Conservation (phyloP, 441 rosid species). For the Cnidoscolus chayamansa region DNA sequence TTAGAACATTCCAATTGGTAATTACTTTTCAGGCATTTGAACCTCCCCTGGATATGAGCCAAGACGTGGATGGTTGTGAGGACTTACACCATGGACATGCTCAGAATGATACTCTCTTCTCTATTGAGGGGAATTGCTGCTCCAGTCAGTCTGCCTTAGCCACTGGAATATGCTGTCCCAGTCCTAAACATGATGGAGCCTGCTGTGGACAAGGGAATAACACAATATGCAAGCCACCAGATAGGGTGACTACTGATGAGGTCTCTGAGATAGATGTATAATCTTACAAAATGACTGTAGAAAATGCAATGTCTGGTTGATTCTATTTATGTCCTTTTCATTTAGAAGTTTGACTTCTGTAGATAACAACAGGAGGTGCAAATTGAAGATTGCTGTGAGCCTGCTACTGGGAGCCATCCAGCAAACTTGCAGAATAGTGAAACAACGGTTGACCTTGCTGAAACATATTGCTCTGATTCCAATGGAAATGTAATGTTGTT, state of each 20-base stretch:
- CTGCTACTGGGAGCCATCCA: slow-evolving; percentile 29
- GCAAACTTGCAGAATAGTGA: slow-evolving; percentile 29
- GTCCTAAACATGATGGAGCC: slow-evolving; percentile 30
- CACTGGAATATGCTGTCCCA: slow-evolving; percentile 35
- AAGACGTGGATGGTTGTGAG: slow-evolving; percentile 51
- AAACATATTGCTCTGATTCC: slow-evolving; percentile 35
- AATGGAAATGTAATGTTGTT: slow-evolving; percentile 57
- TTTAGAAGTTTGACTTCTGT: slow-evolving; percentile 48
- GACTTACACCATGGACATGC: slow-evolving; percentile 40
- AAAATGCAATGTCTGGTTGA: slow-evolving; percentile 16
- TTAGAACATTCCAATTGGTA: slow-evolving; percentile 20
- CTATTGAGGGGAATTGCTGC: slow-evolving; percentile 43
- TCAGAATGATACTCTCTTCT: slow-evolving; percentile 41
- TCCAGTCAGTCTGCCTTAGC: slow-evolving; percentile 42
- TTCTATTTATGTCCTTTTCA: slow-evolving; percentile 31
- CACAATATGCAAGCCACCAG: slow-evolving; percentile 25
- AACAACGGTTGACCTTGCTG: slow-evolving; percentile 32
- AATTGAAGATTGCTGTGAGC: slow-evolving; percentile 39
- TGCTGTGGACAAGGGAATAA: slow-evolving; percentile 30
- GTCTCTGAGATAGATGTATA: slow-evolving; percentile 26
- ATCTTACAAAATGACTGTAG: slow-evolving; percentile 9
- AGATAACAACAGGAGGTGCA: slow-evolving; percentile 57
- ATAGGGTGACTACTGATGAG: slow-evolving; percentile 31
- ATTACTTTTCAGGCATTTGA: slow-evolving; percentile 75
- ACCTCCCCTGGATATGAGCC: slow-evolving; percentile 94